Evolutionary conservation across 1,139 yeast species (phyloP).

Genomic region (Candida glucosophila): DNA sequence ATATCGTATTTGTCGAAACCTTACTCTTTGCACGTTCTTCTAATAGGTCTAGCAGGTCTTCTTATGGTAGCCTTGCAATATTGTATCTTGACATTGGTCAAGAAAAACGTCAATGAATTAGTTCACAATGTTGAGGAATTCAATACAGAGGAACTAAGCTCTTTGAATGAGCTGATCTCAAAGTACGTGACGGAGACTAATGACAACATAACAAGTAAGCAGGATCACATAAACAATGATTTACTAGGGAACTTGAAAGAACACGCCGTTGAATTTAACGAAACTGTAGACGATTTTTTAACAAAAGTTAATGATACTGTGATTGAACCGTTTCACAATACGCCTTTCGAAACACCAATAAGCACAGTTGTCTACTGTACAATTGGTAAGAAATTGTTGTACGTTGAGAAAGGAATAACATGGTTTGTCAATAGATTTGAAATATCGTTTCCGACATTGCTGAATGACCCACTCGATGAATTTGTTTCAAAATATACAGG

Average conservation of each 20-base stretch:
- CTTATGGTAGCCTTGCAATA: slow-evolving; percentile 40
- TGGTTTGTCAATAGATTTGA: slow-evolving; percentile 70
- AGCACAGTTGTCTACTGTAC: slow-evolving; percentile 67
- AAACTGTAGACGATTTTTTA: slow-evolving; percentile 38
- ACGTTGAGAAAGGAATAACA: slow-evolving; percentile 59
- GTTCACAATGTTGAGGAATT: no score
- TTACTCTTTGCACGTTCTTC: slow-evolving; percentile 33
- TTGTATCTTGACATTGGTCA: slow-evolving; percentile 31
- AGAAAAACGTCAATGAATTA: no score
- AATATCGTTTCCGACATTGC: slow-evolving; percentile 44
- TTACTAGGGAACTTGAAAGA: slow-evolving; percentile 59
- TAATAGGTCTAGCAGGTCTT: slow-evolving; percentile 42
- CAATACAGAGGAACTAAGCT: slow-evolving; percentile 14
- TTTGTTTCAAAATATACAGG: no score
- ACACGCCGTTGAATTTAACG: slow-evolving; percentile 39
- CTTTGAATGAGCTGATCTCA: no score
- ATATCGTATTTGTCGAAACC: slow-evolving; percentile 41
- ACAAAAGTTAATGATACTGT: slow-evolving; percentile 20
- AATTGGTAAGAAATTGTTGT: slow-evolving; percentile 60
- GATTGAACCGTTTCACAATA: slow-evolving; percentile 47
- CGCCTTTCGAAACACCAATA: slow-evolving; percentile 60
- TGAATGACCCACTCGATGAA: no score
- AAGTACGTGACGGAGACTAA: no score
- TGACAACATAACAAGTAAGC: slow-evolving; percentile 13
- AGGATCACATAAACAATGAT: slow-evolving; percentile 47